phyloP scores from a whole-genome alignment of 2,329 filamentous ascomycete species.

The Leptographium procerum region DNA sequence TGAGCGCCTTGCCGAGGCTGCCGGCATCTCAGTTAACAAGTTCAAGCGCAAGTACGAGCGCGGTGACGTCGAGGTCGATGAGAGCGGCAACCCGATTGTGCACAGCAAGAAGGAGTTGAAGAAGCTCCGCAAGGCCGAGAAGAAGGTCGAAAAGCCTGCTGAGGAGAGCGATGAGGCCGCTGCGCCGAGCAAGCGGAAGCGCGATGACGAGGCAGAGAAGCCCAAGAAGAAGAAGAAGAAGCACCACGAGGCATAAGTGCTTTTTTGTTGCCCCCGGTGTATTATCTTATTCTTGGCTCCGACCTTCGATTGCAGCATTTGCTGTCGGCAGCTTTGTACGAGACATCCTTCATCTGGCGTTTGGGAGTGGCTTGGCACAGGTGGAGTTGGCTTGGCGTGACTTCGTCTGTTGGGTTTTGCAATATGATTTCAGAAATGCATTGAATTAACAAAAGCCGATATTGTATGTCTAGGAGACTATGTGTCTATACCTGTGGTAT shows the following conservation, averaged over 20 bases:
- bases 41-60: constrained; percentile 70
- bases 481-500: neutral
- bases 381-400: neutral
- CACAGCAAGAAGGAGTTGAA: constrained; percentile 38
- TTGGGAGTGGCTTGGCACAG: neutral
- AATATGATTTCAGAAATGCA: neutral
- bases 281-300: neutral
- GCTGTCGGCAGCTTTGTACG: neutral
- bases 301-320: constrained; percentile 3
- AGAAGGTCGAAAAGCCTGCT: constrained; percentile 16
- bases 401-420: neutral
- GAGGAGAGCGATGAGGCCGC: constrained; percentile 23
- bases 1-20: constrained; percentile 49
- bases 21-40: constrained; percentile 61
- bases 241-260: constrained; percentile 11
- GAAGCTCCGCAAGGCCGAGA: constrained; percentile 19
- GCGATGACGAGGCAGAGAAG: constrained; percentile 54
- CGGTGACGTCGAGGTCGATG: constrained; percentile 57
- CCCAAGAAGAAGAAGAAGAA: constrained; percentile 40
- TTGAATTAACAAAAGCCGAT: neutral
- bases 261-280: neutral
- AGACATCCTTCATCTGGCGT: neutral
- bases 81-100: constrained; percentile 53
- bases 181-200: constrained; percentile 50
- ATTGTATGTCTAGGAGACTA: neutral